phyloP scores from a whole-genome alignment of 2,329 filamentous ascomycete genomes.

The Alternaria hordeiaustralica region DNA sequence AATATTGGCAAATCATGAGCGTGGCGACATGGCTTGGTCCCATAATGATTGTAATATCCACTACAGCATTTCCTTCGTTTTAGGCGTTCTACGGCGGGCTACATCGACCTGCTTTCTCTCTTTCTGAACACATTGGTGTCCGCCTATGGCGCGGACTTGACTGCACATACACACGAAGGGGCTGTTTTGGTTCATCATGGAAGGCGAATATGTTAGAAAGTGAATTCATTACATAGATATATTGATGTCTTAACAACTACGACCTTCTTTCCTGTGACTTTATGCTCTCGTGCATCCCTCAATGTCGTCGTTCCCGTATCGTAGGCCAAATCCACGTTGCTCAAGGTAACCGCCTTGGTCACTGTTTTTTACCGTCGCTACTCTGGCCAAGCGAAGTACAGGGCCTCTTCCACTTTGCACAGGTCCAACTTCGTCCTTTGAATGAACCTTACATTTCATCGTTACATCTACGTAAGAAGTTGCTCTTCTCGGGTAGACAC shows the following conservation, averaged over 20 bases:
- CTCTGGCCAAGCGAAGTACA: background rate
- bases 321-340: background rate
- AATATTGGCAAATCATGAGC: constrained; percentile 46
- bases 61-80: constrained; percentile 39
- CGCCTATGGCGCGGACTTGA: constrained; percentile 27
- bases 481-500: background rate
- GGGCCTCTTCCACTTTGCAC: background rate
- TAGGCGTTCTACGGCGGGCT: constrained; percentile 38
- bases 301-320: rapidly evolving
- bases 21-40: constrained; percentile 34
- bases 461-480: background rate
- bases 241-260: constrained; percentile 25
- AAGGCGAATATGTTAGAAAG: constrained; percentile 49
- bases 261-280: background rate
- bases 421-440: background rate
- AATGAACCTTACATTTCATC: background rate
- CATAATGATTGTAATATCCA: constrained; percentile 51
- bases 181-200: constrained; percentile 35
- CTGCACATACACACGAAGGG: constrained; percentile 48
- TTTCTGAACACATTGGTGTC: constrained; percentile 32
- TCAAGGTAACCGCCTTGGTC: background rate
- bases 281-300: background rate
- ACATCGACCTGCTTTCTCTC: constrained; percentile 30
- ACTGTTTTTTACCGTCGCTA: background rate
- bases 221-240: constrained; percentile 46